Evolutionary conservation across 2,329 filamentous ascomycete genomes (phyloP).

Genomic region (Annulohypoxylon truncatum): DNA sequence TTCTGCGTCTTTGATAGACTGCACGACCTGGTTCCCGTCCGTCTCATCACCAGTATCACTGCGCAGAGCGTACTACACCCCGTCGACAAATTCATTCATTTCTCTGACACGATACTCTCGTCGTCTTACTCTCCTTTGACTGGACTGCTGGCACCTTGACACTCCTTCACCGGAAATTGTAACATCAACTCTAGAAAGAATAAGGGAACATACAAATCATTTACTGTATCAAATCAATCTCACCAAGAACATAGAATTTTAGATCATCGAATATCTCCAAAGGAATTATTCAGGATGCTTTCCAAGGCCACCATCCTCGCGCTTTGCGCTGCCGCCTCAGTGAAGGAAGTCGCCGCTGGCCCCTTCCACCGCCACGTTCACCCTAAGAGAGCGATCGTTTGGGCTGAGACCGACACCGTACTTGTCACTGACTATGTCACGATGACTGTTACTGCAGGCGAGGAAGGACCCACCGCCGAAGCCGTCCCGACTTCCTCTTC

Average conservation of each 20-base stretch:
- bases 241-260: slow-evolving; percentile 15
- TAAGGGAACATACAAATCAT: slow-evolving; percentile 12
- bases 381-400: slow-evolving; percentile 47
- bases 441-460: slow-evolving; percentile 44
- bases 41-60: slow-evolving; percentile 27
- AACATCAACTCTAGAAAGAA: slow-evolving; percentile 19
- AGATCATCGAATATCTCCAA: slow-evolving; percentile 2
- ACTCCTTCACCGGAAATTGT: slow-evolving; percentile 41
- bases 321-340: slow-evolving; percentile 47
- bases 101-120: slow-evolving; percentile 41
- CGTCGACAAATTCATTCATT: slow-evolving; percentile 43
- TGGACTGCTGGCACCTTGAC: slow-evolving; percentile 48
- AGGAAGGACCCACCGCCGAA: slow-evolving; percentile 34
- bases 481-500: slow-evolving; percentile 5
- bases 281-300: slow-evolving; percentile 44
- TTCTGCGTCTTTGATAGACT: slow-evolving; percentile 50
- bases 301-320: slow-evolving; percentile 49
- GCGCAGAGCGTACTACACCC: slow-evolving; percentile 45
- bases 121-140: slow-evolving; percentile 42
- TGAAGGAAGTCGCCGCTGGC: slow-evolving; percentile 46
- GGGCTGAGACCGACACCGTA: slow-evolving; percentile 48
- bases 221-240: background rate
- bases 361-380: slow-evolving; percentile 46
- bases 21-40: slow-evolving; percentile 34
- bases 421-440: slow-evolving; percentile 48